These are phyloP conservation scores for Grosmannia huntii DNA, from an alignment of 2,329 filamentous ascomycete genomes.

Conservation along the genomic window DNA sequence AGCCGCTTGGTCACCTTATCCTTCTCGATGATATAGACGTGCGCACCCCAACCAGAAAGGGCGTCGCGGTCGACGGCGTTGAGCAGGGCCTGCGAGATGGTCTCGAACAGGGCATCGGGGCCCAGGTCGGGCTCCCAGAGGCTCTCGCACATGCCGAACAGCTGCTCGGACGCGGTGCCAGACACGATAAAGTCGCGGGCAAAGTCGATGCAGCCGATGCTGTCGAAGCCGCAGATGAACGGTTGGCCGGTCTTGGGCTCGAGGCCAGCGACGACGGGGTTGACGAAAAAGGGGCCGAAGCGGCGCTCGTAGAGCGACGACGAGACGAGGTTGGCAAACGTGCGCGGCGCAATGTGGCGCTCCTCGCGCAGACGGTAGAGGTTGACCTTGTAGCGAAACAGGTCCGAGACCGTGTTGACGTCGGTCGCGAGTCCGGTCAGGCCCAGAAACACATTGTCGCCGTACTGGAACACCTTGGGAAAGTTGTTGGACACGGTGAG, in stretches of 20 bases:
- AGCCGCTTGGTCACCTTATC: conserved; percentile 98
- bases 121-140: conserved; percentile 95
- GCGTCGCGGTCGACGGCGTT: conserved; percentile 96
- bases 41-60: conserved; percentile 92
- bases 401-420: conserved; percentile 84
- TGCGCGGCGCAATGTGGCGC: conserved; percentile 85
- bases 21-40: conserved; percentile 99
- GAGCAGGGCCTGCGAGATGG: conserved; percentile 87
- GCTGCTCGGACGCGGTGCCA: conserved; percentile 89
- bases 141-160: conserved; percentile 97
- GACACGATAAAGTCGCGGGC: conserved; percentile 99
- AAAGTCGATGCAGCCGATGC: conserved; percentile 98
- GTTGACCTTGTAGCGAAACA: conserved; percentile 99
- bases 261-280: conserved; percentile 85
- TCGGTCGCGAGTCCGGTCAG: conserved; percentile 95
- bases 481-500: conserved; percentile 99
- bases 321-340: conserved; percentile 91
- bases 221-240: conserved; percentile 98
- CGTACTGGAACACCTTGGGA: conserved; percentile 98
- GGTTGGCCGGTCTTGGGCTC: conserved; percentile 89
- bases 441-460: conserved; percentile 77
- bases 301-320: conserved; percentile 85
- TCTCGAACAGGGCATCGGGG: conserved; percentile 95
- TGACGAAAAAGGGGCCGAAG: conserved; percentile 95
- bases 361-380: conserved; percentile 99